Conservation (phyloP, 2,329 filamentous ascomycete species). For the Hymenoscyphus scutula region DNA sequence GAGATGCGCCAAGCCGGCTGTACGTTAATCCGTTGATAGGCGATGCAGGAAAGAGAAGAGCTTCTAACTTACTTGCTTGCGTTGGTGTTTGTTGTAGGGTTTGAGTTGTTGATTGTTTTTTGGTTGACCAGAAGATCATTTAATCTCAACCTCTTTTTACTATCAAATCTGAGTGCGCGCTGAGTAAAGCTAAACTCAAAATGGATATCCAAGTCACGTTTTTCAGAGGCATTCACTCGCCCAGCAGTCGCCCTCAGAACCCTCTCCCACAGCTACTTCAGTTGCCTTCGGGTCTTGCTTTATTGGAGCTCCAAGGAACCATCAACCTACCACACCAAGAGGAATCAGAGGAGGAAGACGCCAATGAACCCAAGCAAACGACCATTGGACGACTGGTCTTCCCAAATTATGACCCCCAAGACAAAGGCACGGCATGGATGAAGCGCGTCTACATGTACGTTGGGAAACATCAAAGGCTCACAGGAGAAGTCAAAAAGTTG, state of each 20-base stretch:
- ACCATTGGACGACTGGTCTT: conserved; percentile 74
- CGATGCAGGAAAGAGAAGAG: no score
- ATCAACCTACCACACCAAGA: conserved; percentile 68
- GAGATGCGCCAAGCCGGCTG: no score
- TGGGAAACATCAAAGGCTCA: conserved; percentile 83
- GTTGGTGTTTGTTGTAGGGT: no score
- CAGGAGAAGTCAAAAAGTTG: conserved; percentile 86
- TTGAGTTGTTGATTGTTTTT: no score
- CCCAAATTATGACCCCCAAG: conserved; percentile 65
- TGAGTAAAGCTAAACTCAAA: conserved; percentile 2
- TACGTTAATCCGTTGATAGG: no score
- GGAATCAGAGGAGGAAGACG: conserved; percentile 32
- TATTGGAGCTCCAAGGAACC: conserved; percentile 89
- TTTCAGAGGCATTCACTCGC: neutral
- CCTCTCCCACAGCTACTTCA: conserved; percentile 80
- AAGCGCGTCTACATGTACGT: conserved; percentile 85
- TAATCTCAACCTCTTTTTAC: no score
- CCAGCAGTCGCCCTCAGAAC: conserved; percentile 23
- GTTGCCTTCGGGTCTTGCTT: conserved; percentile 82
- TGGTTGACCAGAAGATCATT: no score
- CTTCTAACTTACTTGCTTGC: no score
- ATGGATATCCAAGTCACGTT: conserved; percentile 6
- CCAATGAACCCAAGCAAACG: conserved; percentile 39
- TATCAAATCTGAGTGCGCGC: no score
- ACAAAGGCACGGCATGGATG: conserved; percentile 72